Evolutionary conservation across 2,329 filamentous ascomycete genomes (phyloP).

Genomic region (Niveomyces coronatus): DNA sequence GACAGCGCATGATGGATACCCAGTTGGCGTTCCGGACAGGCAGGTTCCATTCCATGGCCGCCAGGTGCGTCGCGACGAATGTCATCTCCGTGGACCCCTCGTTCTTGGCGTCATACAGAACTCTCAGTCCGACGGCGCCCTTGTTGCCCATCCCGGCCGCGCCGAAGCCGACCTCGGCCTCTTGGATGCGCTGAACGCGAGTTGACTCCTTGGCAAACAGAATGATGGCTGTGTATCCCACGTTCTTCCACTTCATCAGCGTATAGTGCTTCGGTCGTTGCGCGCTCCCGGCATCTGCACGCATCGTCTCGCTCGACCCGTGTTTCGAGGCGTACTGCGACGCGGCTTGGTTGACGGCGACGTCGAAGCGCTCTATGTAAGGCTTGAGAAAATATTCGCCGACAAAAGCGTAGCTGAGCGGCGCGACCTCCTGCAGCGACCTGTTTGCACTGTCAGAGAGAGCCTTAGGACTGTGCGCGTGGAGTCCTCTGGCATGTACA

Average conservation of each 20-base stretch:
- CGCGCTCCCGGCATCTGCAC: constrained; percentile 9
- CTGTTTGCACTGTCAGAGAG: constrained; percentile 21
- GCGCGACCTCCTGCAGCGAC: constrained; percentile 86
- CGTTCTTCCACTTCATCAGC: constrained; percentile 59
- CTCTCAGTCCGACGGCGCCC: constrained; percentile 71
- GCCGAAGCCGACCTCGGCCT: constrained; percentile 77
- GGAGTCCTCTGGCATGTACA: constrained; percentile 20
- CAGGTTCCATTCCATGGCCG: constrained; percentile 74
- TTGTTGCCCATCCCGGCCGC: constrained; percentile 90
- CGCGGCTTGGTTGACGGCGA: constrained; percentile 62
- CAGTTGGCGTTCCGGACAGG: constrained; percentile 76
- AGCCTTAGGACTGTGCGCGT: not conserved
- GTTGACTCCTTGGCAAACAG: constrained; percentile 62
- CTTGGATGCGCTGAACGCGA: constrained; percentile 55
- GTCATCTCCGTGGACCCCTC: constrained; percentile 54
- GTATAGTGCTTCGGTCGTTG: constrained; percentile 43
- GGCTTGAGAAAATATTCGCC: constrained; percentile 68
- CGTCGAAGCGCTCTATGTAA: constrained; percentile 62
- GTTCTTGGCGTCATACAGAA: constrained; percentile 41
- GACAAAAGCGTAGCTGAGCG: constrained; percentile 74
- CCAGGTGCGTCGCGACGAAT: constrained; percentile 80
- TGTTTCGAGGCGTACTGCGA: constrained; percentile 22
- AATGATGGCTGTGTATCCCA: constrained; percentile 85
- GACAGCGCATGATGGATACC: constrained; percentile 67
- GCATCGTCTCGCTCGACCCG: constrained; percentile 11